These are phyloP conservation scores for Madurella mycetomatis DNA, from an alignment of 2,329 filamentous ascomycete genomes.

Conservation along the genomic window DNA sequence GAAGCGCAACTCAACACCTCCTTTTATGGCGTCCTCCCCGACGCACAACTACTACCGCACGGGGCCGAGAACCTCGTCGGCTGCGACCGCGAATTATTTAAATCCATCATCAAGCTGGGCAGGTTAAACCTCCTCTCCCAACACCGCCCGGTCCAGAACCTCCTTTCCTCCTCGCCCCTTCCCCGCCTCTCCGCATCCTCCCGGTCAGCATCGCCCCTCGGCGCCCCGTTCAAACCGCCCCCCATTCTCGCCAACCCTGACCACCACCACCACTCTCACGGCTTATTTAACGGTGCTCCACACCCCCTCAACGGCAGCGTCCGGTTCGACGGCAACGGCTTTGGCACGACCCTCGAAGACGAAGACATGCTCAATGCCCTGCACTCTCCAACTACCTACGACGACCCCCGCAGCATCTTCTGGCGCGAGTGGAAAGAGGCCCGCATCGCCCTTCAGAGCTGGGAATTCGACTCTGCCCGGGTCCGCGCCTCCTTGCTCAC, in stretches of 20 bases:
- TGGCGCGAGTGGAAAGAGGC: slow-evolving; percentile 85
- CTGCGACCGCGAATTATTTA: slow-evolving; percentile 83
- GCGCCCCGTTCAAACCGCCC: slow-evolving; percentile 39
- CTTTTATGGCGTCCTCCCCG: slow-evolving; percentile 53
- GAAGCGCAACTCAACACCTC: slow-evolving; percentile 73
- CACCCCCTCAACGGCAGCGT: slow-evolving; percentile 37
- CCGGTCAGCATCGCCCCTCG: slow-evolving; percentile 34
- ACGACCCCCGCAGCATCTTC: slow-evolving; percentile 63
- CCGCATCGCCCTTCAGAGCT: slow-evolving; percentile 69
- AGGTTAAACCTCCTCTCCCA: slow-evolving; percentile 82
- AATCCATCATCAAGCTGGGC: slow-evolving; percentile 76
- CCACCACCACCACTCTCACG: slow-evolving; percentile 25
- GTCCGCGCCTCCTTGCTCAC: slow-evolving; percentile 43
- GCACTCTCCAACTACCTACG: slow-evolving; percentile 43
- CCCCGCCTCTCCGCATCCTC: slow-evolving; percentile 11
- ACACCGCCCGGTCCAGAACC: slow-evolving; percentile 49
- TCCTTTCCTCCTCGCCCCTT: slow-evolving; percentile 15
- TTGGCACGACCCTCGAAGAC: slow-evolving; percentile 52
- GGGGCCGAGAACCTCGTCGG: slow-evolving; percentile 81
- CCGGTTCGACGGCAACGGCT: slow-evolving; percentile 65
- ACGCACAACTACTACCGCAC: slow-evolving; percentile 48
- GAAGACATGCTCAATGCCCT: slow-evolving; percentile 46
- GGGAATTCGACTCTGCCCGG: slow-evolving; percentile 65
- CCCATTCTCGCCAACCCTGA: slow-evolving; percentile 25
- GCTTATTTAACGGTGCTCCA: slow-evolving; percentile 39